A percentile compares a stretch with the other conserved stretches of the same genome.
Evolutionary conservation across 352 stramenopile species (phyloP).

Genomic region (Globisporangium solare): DNA sequence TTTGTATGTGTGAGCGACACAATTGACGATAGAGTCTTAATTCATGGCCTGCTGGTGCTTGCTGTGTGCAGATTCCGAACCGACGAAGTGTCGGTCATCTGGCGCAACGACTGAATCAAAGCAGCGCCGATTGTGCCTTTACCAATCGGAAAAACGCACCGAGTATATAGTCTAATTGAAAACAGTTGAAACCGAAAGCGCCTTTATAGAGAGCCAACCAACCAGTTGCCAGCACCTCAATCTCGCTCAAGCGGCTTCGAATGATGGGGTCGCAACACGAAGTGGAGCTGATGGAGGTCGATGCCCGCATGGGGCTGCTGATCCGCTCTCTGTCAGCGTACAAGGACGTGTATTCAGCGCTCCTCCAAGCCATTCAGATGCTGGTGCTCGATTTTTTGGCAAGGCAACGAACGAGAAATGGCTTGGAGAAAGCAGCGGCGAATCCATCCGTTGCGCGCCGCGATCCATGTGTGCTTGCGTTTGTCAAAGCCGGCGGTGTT

Average conservation of each 20-base stretch:
- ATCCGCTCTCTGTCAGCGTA: constrained; percentile 27
- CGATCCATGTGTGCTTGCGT: neutral
- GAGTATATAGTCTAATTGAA: neutral
- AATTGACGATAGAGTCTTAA: neutral
- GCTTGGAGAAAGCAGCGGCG: neutral
- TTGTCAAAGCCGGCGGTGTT: constrained; percentile 7
- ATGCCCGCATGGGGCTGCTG: constrained; percentile 20
- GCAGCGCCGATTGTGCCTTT: neutral
- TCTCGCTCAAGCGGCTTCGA: neutral
- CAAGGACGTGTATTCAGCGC: constrained; percentile 25
- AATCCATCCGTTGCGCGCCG: neutral
- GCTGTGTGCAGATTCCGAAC: constrained; percentile 89
- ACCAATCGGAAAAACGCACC: too few relatives aligned
- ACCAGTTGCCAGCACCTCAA: neutral
- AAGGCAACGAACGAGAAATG: neutral
- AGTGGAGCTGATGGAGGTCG: constrained; percentile 12
- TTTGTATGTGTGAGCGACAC: neutral
- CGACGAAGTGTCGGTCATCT: constrained; percentile 97
- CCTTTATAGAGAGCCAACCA: neutral
- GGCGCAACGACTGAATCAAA: constrained; percentile 72
- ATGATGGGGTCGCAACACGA: neutral
- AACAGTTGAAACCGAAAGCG: too few relatives aligned
- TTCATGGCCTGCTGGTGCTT: neutral
- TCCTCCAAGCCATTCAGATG: constrained; percentile 22
- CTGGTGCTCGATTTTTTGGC: constrained; percentile 14